Evolutionary conservation across 2,329 filamentous ascomycete species (phyloP), one percentile per base, ranked within the genome.

Genomic region (Ustulina deusta): DNA sequence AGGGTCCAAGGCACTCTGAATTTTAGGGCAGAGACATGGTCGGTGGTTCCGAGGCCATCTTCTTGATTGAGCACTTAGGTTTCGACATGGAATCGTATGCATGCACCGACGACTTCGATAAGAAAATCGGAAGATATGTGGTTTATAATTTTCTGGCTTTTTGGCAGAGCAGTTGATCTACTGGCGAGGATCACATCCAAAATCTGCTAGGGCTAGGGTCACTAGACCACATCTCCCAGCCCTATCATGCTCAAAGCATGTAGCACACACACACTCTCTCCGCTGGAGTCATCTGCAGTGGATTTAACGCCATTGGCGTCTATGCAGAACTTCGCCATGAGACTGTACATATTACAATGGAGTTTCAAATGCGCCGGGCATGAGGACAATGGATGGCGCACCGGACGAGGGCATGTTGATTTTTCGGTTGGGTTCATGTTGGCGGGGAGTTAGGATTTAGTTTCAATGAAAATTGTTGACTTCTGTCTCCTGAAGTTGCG

Each of bases 21-120:
- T 15, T 58, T 58, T 17, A 46, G 38, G n/a, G 38, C 55, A 13
- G 55, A 44, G 27, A 34, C 38, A 20, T 58, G 55, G 55, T 58
- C 55, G 27, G 55, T 58, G 9, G 55, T 46, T 15, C 55, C 44
- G 66, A 56, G 22, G 36, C 22, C 54, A 27, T 56, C 34, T 42
- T 7, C 36, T 25, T 51, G 27, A 51, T 32, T 15, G 34, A 27
- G 13, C 2, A 40, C 2, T 20, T 1, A 5, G 34, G 11, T 10
- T 40, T 22, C 34, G 9, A 40, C 4, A 17, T 9, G 9, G 1
- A 38, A 22, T 5, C 40, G 40, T 44, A 44, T 44, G 25, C 4
- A 13, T 46, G 42, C 42, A 46, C 42, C 22, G 20, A 22, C 22
- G n/a, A 22, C 22, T 46, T 20, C 20, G n/a, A 40, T 15, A 29